phyloP scores from a whole-genome alignment of 2,329 filamentous ascomycete species.

The Fusarium caatingaense region DNA sequence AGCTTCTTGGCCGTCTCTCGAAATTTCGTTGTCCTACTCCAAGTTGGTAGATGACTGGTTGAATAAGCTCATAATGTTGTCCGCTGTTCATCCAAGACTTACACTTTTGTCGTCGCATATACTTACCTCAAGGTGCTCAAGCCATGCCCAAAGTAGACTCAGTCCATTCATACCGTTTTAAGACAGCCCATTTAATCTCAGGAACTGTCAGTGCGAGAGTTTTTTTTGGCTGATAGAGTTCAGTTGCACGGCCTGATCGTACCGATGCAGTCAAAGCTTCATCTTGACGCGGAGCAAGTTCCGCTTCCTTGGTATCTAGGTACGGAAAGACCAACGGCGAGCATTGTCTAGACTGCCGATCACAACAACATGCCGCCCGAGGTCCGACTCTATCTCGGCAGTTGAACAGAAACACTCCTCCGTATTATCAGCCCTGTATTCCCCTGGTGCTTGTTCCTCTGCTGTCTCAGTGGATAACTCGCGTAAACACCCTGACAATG shows the following conservation, averaged over 20 bases:
- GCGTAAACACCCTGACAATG: background rate
- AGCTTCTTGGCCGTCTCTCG: background rate
- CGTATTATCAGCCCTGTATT: background rate
- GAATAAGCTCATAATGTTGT: slow-evolving; percentile 13
- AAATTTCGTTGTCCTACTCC: background rate
- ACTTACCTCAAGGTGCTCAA: slow-evolving; percentile 6
- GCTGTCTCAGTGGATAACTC: background rate
- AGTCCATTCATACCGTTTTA: background rate
- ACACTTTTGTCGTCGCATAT: slow-evolving; percentile 13
- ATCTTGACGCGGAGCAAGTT: background rate
- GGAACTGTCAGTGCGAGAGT: slow-evolving; percentile 1
- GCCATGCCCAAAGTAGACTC: slow-evolving; percentile 8
- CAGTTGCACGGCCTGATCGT: background rate
- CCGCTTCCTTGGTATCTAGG: slow-evolving; percentile 4
- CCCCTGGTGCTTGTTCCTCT: background rate
- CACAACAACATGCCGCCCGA: slow-evolving; percentile 20
- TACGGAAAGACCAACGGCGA: background rate
- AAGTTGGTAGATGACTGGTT: slow-evolving; percentile 8
- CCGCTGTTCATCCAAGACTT: background rate
- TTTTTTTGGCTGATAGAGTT: slow-evolving; percentile 11
- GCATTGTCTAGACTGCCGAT: slow-evolving; percentile 16
- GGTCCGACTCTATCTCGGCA: slow-evolving; percentile 19
- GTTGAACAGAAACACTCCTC: slow-evolving; percentile 9
- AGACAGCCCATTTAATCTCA: slow-evolving; percentile 11
- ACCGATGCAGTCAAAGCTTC: background rate